Conservation (phyloP, 371 early-diverging fungal species). For the Apophysomyces ossiformis region DNA sequence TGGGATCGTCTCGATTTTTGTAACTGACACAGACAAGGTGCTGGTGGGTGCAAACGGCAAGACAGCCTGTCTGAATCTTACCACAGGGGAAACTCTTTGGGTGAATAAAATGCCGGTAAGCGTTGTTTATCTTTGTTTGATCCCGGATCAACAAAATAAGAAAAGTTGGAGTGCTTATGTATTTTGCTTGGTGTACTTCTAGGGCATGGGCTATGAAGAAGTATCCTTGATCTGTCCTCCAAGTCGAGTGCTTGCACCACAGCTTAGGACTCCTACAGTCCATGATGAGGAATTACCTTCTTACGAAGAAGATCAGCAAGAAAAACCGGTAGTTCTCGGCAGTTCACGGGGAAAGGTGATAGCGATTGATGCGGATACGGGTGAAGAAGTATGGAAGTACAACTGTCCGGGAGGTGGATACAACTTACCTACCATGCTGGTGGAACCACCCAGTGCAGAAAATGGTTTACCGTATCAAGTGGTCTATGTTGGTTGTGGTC, state of each 20-base stretch:
- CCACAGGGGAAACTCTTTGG: constrained; percentile 34
- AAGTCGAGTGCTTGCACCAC: constrained; percentile 16
- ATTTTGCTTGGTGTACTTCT: not conserved
- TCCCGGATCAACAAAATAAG: not conserved
- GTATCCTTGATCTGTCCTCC: constrained; percentile 27
- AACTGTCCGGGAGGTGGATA: constrained; percentile 37
- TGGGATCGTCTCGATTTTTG: constrained; percentile 34
- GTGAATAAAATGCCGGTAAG: constrained; percentile 43
- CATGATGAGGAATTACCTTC: constrained; percentile 13
- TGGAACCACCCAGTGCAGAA: constrained; percentile 25
- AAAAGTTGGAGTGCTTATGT: no score
- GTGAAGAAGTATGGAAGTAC: constrained; percentile 36
- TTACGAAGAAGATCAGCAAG: constrained; percentile 10
- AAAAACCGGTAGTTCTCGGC: constrained; percentile 27
- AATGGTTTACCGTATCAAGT: constrained; percentile 5
- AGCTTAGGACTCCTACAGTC: not conserved
- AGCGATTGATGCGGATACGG: constrained; percentile 30
- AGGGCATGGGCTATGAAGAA: constrained; percentile 35
- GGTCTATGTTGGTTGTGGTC: constrained; percentile 36
- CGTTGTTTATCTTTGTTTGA: not conserved
- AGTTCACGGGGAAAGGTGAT: constrained; percentile 35
- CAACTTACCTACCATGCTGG: constrained; percentile 29
- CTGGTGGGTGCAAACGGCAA: constrained; percentile 27
- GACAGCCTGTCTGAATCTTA: constrained; percentile 25
- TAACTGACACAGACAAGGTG: constrained; percentile 31